Evolutionary conservation across 2,329 filamentous ascomycete genomes (phyloP).

Genomic region (Colletotrichum echinochloae): DNA sequence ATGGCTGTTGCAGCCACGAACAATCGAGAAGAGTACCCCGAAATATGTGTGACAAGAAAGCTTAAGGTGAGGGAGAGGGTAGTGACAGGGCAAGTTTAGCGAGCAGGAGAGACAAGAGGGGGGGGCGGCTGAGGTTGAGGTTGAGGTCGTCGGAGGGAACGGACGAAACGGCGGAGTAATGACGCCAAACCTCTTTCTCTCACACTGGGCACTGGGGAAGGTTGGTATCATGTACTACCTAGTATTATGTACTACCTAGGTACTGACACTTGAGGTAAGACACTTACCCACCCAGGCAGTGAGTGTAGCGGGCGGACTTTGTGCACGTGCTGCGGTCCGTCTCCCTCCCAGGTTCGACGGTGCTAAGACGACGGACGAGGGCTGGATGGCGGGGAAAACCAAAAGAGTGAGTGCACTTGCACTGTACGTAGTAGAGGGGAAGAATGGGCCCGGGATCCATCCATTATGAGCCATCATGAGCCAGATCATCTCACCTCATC

Average conservation of each 20-base stretch:
- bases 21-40: not conserved
- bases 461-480: conserved; percentile 31
- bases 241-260: not conserved
- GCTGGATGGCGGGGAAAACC: conserved; percentile 12
- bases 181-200: conserved; percentile 25
- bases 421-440: not conserved
- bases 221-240: not conserved
- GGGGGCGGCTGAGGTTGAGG: conserved; percentile 16
- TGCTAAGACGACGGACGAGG: conserved; percentile 4
- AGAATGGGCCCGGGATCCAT: conserved; percentile 3
- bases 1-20: not conserved
- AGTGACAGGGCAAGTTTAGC: conserved; percentile 1
- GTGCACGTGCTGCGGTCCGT: conserved; percentile 22
- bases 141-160: conserved; percentile 34
- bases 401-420: not conserved
- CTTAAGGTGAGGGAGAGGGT: conserved; percentile 2
- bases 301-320: not conserved
- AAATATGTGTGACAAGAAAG: conserved; percentile 11
- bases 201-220: no score
- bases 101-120: conserved; percentile 11
- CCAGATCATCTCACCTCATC: conserved; percentile 8
- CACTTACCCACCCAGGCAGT: no score
- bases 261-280: not conserved
- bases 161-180: conserved; percentile 39
- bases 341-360: not conserved